These are phyloP conservation scores for Physcia stellaris DNA, from an alignment of 495 filamentous ascomycete genomes.

Conservation along the genomic window DNA sequence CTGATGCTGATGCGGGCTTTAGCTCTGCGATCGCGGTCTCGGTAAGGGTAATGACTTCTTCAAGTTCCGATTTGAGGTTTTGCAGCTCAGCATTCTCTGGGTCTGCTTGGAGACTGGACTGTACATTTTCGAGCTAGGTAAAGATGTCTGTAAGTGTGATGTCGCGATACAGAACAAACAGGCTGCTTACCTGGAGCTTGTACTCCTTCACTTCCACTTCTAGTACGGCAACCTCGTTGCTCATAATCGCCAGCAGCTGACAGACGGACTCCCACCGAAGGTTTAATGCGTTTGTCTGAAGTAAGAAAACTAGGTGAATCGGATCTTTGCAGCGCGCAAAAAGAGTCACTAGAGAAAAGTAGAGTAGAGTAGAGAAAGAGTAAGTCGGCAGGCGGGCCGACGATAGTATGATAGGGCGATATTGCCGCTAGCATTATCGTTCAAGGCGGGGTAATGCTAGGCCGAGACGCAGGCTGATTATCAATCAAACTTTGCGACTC, in stretches of 20 bases:
- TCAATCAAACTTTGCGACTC: too few species aligned
- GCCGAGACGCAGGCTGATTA: too few species aligned
- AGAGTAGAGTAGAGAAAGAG: too few species aligned
- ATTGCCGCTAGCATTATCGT: too few species aligned
- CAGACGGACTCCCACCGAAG: neutral
- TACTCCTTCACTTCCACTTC: conserved; percentile 73
- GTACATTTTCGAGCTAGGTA: conserved; percentile 64
- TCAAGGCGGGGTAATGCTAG: too few species aligned
- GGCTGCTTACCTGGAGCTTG: conserved; percentile 53
- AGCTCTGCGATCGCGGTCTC: conserved; percentile 70
- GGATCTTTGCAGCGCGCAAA: too few species aligned
- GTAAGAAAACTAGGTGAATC: too few species aligned
- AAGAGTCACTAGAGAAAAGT: too few species aligned
- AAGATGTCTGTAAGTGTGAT: neutral
- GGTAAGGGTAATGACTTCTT: conserved; percentile 68
- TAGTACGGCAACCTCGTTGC: conserved; percentile 46
- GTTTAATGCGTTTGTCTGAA: too few species aligned
- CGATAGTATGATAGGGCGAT: too few species aligned
- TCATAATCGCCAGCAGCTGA: conserved; percentile 23
- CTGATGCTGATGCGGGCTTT: conserved; percentile 41
- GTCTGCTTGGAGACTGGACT: conserved; percentile 63
- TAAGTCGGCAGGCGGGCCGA: too few species aligned
- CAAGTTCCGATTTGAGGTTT: conserved; percentile 66
- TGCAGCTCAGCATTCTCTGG: conserved; percentile 71
- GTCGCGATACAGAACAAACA: neutral